A percentile compares a stretch with the other conserved stretches of the same genome.
phyloP scores from a whole-genome alignment of 345 rosid species.

The Ceriops tagal region DNA sequence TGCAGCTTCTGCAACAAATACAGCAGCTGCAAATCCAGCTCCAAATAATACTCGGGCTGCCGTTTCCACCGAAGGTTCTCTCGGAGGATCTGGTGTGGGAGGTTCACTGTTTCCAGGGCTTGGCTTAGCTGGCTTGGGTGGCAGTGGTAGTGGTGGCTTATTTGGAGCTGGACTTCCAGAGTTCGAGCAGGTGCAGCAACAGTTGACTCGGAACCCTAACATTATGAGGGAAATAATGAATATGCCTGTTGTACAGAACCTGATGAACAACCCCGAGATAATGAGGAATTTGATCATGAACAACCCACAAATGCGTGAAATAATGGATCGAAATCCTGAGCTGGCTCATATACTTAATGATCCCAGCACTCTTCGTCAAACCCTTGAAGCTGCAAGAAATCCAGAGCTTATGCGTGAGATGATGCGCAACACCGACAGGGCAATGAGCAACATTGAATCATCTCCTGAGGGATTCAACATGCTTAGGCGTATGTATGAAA shows the following conservation, averaged over 20 bases:
- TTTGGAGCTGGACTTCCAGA: constrained; percentile 62
- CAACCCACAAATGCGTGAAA: constrained; percentile 85
- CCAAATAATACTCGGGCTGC: constrained; percentile 43
- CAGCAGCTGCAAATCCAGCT: constrained; percentile 34
- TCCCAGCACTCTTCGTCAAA: constrained; percentile 67
- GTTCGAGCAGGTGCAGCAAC: constrained; percentile 71
- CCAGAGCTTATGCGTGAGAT: constrained; percentile 91
- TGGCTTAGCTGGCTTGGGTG: constrained; percentile 49
- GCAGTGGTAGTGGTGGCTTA: constrained; percentile 32
- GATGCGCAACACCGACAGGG: constrained; percentile 77
- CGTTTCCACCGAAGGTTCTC: constrained; percentile 45
- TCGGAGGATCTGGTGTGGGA: constrained; percentile 44
- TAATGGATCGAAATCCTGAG: constrained; percentile 82
- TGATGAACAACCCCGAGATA: constrained; percentile 75
- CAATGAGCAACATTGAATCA: constrained; percentile 80
- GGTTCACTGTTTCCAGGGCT: constrained; percentile 64
- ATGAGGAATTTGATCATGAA: constrained; percentile 65
- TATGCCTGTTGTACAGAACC: constrained; percentile 63
- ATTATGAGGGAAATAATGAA: constrained; percentile 80
- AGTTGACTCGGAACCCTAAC: constrained; percentile 61
- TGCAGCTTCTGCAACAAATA: constrained; percentile 31
- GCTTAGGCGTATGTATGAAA: constrained; percentile 86
- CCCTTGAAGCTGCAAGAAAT: constrained; percentile 74
- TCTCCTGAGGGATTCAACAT: constrained; percentile 80
- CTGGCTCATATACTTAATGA: constrained; percentile 76